A percentile compares a stretch with the other conserved stretches of the same genome.
These are phyloP conservation scores for Linum usitatissimum DNA, from an alignment of 345 rosid species.

Conservation along the genomic window DNA sequence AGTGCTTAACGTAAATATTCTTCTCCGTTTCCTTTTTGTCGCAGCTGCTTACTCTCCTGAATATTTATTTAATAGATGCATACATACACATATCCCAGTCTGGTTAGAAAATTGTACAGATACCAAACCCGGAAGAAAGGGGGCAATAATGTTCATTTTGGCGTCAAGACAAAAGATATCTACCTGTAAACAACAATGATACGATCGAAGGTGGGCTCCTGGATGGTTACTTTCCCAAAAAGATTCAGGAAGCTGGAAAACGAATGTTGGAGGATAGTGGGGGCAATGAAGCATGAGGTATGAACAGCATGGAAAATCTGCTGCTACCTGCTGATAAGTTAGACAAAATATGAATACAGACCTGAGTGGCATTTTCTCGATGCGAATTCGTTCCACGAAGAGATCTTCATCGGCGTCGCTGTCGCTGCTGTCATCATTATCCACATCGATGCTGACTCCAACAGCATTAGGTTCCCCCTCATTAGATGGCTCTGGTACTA, in stretches of 20 bases:
- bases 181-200: constrained; percentile 82
- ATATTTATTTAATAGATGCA: neutral
- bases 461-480: neutral
- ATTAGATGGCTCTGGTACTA: constrained; percentile 2
- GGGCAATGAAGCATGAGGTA: no score
- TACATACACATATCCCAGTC: neutral
- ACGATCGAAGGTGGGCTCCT: constrained; percentile 70
- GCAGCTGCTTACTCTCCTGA: constrained; percentile 11
- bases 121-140: no score
- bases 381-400: constrained; percentile 49
- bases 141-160: no score
- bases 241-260: constrained; percentile 40
- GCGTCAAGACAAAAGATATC: no score
- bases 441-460: constrained; percentile 30
- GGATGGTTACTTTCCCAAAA: constrained; percentile 49
- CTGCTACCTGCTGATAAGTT: neutral
- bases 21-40: constrained; percentile 11
- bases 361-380: constrained; percentile 60
- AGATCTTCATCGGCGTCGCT: constrained; percentile 17
- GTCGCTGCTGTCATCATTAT: constrained; percentile 1
- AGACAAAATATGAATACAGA: constrained; percentile 1
- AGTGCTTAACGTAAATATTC: constrained; percentile 22
- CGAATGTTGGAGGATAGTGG: neutral
- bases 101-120: no score
- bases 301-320: no score